Evolutionary conservation across 495 filamentous ascomycete species (phyloP), one percentile per base, ranked within the genome.

Genomic region (Cenococcum geophilum): DNA sequence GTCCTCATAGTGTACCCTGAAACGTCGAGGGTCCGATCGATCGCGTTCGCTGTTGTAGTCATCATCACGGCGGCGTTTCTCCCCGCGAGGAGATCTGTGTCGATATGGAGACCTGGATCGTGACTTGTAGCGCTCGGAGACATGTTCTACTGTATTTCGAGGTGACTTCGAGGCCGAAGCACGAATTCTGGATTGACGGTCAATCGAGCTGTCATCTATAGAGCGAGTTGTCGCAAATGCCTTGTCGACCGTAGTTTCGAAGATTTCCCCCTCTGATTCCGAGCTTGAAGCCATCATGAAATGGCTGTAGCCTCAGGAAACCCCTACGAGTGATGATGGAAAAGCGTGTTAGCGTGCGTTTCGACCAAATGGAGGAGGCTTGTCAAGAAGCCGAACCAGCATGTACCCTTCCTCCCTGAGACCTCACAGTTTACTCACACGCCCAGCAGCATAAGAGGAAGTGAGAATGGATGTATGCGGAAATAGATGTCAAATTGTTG

Each of bases 1-100:
- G 40, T 83, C 78, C 61, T 88, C 83, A 75, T 85, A 84, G 60
- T 81, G 78, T 27, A 82, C 76, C 63, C 80, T 83, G 69, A 82
- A 83, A 66, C 83, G 76, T 74, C 81, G 75, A 64, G 83, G 71
- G 16, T 52, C 49, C 5, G 76, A 64, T 65, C 77, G 73, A 76
- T 73, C 62, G 71, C 76, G 77, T 47, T 73, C 70, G 69, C 63
- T 67, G 67, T 82, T 76, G 48, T 83, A 79, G 64, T 89, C 86
- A 54, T 56, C 27, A 47, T 65, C 62, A 11, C 57, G 57, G 9
- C 47, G 62, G 20, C 62, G 66, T 51, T 68, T 68, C 35, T 61
- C 61, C 22, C 62, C 65, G 11, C 62, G 61, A 35, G 65, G 65
- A 16, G 61, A 52, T 10, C 16, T 16, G 14, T 60, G 57, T n/a